These are phyloP conservation scores for Saturnispora sanitii DNA, from an alignment of 805 yeast genomes.

Conservation along the genomic window DNA sequence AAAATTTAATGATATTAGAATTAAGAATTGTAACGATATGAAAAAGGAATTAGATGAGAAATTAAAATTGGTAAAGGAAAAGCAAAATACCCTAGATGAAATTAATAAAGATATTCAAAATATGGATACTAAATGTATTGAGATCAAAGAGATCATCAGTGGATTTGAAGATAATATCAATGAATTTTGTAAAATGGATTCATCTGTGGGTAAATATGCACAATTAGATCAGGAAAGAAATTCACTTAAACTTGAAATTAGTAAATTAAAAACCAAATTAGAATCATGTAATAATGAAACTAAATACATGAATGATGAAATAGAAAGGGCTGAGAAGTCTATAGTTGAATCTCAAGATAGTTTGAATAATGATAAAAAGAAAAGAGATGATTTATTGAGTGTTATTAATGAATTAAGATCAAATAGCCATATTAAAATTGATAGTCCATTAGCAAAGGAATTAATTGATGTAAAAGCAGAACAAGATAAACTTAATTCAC, in stretches of 20 bases:
- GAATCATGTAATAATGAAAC: conserved; percentile 47
- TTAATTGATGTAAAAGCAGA: background rate
- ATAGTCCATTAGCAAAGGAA: background rate
- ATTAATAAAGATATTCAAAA: conserved; percentile 15
- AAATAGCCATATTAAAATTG: background rate
- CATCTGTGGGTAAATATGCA: conserved; percentile 20
- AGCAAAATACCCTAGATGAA: conserved; percentile 25
- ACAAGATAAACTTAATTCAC: background rate
- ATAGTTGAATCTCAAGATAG: conserved; percentile 34
- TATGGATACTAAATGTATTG: conserved; percentile 12
- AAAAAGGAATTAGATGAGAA: conserved; percentile 37
- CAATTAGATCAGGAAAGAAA: conserved; percentile 34
- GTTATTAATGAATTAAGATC: conserved; percentile 11
- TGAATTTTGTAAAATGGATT: conserved; percentile 7
- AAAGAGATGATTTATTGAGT: conserved; percentile 9
- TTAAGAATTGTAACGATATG: conserved; percentile 35
- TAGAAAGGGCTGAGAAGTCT: conserved; percentile 41
- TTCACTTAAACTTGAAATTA: conserved; percentile 37
- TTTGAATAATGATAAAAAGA: conserved; percentile 16
- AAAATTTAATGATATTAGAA: conserved; percentile 30
- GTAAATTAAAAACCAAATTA: conserved; percentile 33
- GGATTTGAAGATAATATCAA: background rate
- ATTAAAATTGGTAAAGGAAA: conserved; percentile 34
- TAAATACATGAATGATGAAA: conserved; percentile 53
- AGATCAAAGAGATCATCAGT: conserved; percentile 1